These are phyloP conservation scores for Ceratobasidium sp. DNA, from an alignment of 1,284 basidiomycete genomes.

Conservation along the genomic window DNA sequence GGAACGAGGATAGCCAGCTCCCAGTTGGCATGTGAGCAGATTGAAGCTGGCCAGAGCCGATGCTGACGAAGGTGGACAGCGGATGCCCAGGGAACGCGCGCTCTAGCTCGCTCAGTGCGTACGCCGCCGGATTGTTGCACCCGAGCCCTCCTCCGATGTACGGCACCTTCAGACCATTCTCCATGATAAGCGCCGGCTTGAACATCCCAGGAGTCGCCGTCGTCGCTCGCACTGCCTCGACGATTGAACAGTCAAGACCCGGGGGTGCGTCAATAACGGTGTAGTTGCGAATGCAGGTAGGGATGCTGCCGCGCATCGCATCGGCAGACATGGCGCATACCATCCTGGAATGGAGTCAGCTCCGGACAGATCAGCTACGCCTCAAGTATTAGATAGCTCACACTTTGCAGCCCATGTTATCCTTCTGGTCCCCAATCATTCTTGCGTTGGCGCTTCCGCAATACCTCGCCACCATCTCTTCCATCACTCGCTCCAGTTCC, in stretches of 20 bases:
- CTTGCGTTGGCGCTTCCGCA: not conserved
- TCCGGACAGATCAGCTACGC: not conserved
- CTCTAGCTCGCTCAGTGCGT: not conserved
- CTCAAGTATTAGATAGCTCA: not conserved
- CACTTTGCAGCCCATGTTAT: too few relatives aligned
- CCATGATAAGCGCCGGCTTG: constrained; percentile 1
- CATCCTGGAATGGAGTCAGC: not conserved
- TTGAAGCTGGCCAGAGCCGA: constrained; percentile 8
- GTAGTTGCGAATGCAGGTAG: constrained; percentile 20
- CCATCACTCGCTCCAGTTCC: constrained; percentile 7
- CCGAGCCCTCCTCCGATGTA: constrained; percentile 20
- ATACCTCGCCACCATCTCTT: constrained; percentile 6
- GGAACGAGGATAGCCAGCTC: too few relatives aligned
- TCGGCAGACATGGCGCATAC: constrained; percentile 27
- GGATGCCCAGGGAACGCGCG: not conserved
- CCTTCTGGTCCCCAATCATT: not conserved
- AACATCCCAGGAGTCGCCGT: constrained; percentile 43
- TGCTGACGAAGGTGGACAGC: not conserved
- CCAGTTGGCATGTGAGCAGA: not conserved
- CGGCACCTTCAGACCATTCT: not conserved
- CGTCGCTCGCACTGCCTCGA: constrained; percentile 47
- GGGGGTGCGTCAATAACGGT: not conserved
- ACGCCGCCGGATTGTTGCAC: constrained; percentile 18
- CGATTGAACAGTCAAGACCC: constrained; percentile 36
- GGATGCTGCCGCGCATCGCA: constrained; percentile 17